Evolutionary conservation across 768 basidiomycete genomes (phyloP), one percentile per base, ranked within the genome.

Genomic region (Lactifluus piperatus): DNA sequence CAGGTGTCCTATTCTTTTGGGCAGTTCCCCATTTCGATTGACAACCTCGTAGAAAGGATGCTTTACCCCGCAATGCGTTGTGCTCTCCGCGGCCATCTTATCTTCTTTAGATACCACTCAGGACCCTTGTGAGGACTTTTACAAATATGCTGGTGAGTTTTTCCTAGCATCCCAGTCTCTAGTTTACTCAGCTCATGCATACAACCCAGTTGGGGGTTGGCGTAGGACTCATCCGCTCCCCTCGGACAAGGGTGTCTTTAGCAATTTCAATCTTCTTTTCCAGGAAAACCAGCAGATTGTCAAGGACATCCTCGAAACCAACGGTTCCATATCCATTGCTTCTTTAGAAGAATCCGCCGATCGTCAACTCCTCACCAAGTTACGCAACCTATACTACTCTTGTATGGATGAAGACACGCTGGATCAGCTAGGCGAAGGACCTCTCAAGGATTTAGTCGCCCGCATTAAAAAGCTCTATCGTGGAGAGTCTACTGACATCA

Each of bases 91-190:
- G 1, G 79, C 84, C 0, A 88, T 99, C 58, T 73, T 98, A 14
- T 81, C 85, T 20, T 83, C 83, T 0, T 72, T 98, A 22, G 94
- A 99, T 68, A 79, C 79, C 10, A 76, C 83, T 9, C 79, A 87
- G 64, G 93, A 98, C 68, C 97, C 97, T 0, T 99, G 97, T 71
- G 90, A 97, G 65, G 87, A 93, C 72, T 97, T 97, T 71, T 97
- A 94, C 68, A 81, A 86, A 63, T 98, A 85, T 73, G 84, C 94
- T 10, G 94, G 93, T 94, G 67, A 67, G 91, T 84, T 20, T 36
- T 14, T 36, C 54, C 5, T 10, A 41, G 11, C 45, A n/a, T 50
- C 26, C 36, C 51, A 36, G 27, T 30, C 32, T 43, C 20, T 43
- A 24, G 24, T n/a, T 22, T 43, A 22, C 8, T 39, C 18, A 53